Evolutionary conservation across 768 basidiomycete species (phyloP), one percentile per base, ranked within the genome.

Genomic region (Leccinum uliginosum): DNA sequence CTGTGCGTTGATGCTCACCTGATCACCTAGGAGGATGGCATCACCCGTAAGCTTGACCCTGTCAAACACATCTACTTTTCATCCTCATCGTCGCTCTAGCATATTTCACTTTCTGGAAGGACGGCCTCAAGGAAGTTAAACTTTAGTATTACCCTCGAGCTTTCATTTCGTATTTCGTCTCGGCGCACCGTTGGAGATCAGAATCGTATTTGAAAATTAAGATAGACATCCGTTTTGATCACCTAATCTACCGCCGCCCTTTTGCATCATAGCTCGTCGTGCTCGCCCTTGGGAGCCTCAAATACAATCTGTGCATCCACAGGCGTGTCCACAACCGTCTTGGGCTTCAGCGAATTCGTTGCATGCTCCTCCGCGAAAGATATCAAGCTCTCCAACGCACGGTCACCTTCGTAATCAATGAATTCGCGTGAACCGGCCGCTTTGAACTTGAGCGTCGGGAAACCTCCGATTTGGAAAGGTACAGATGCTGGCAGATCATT

Each of bases 401-500:
- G 86, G 65, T 93, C 97, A 62, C 97, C 97, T 61, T 91, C 86
- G 69, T 95, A 98, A 71, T 97, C 93, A 53, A 95, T 75, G 77
- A 95, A 99, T 51, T 92, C 86, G 54, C 79, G 77, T 21, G 83
- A 75, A 47, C 96, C 96, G 14, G 97, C 96, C 5, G 86, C 81
- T 77, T 94, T 95, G 82, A 99, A 96, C 72, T 98, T 98, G 68
- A 98, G 70, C 6, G 97, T 98, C 8, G 97, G 96, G 88, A 93
- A 94, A 40, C 93, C 91, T 54, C 78, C 66, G 57, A 98, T 75
- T 53, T 86, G 84, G 91, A 99, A 98, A 30, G 87, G 84, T 57
- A 87, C 83, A n/a, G 83, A 83, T 19, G 86, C 78, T 48, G 97
- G 96, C 15, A 99, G 80, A 71, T 99, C 97, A 71, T 99, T 99